These are phyloP conservation scores for Alternaria triticimaculans DNA, from an alignment of 2,329 filamentous ascomycete genomes.

Conservation along the genomic window DNA sequence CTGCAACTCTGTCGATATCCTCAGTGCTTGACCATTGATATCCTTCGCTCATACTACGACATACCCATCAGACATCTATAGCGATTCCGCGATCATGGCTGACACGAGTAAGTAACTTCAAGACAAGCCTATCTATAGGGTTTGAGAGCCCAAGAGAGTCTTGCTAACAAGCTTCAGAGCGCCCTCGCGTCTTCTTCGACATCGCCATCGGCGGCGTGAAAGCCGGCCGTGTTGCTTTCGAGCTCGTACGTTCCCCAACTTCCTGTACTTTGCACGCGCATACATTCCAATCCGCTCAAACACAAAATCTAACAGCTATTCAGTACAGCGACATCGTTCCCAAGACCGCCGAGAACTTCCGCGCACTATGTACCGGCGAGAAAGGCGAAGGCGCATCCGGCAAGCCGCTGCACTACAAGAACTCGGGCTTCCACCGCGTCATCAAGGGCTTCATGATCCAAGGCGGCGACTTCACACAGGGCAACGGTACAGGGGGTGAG, in stretches of 20 bases:
- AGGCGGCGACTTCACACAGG: constrained; percentile 94
- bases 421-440: constrained; percentile 90
- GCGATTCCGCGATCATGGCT: constrained; percentile 31
- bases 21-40: not conserved
- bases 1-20: not conserved
- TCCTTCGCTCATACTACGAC: not conserved
- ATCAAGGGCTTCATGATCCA: constrained; percentile 99
- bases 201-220: constrained; percentile 78
- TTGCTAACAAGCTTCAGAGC: constrained; percentile 53
- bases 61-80: not conserved
- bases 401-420: constrained; percentile 90
- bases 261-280: not conserved
- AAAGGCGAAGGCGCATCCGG: constrained; percentile 83
- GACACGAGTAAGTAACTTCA: constrained; percentile 27
- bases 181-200: constrained; percentile 91
- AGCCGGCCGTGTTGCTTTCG: constrained; percentile 82
- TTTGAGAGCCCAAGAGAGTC: not conserved
- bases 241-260: constrained; percentile 66
- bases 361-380: constrained; percentile 90
- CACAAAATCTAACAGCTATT: constrained; percentile 8
- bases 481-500: constrained; percentile 94
- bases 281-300: not conserved
- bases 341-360: constrained; percentile 97
- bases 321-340: constrained; percentile 68
- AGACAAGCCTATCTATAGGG: not conserved